Base-by-base conservation (phyloP, 257 asterid species). In the Coffea eugenioides region DNA sequence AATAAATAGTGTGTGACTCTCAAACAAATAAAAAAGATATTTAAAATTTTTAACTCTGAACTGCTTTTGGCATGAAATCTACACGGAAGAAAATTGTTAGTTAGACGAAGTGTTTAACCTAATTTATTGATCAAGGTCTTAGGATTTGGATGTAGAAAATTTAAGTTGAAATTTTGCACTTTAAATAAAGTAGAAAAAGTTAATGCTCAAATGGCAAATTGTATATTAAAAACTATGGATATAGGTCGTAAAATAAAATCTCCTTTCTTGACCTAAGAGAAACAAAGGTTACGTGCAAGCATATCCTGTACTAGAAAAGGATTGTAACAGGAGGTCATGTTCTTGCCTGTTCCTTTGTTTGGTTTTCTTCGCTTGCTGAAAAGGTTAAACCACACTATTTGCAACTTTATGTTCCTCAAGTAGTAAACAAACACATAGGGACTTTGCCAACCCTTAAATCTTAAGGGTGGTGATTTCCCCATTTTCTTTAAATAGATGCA, bases 381-480 rank as follows among this genome's bases (percentile, higher is more conserved):
- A 11, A 77, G 43, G 45, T 77, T 39, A 21, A 10, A 23, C 34
- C 5, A 52, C 48, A n/a, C 57, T 74, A 20, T 48, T 20, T 15
- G 49, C 6, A 10, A 31, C 41, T 46, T 45, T 25, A 43, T 27
- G 31, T 18, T 34, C 76, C 66, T 57, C 12, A 23, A 20, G 23
- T 20, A 75, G 43, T 20, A 34, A 74, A 75, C 13, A 52, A 57
- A 20, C 48, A 74, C 13, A 9, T 74, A 74, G 51, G 67, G 77
- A 41, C 8, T 31, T 54, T 43, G 66, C 9, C 21, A 45, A 51
- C 65, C 62, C 46, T 52, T 31, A 14, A 46, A 74, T 20, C 68
- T 74, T 18, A 34, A 8, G 41, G 56, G 7, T 39, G 27, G 54
- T 2, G 2, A 74, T 74, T 56, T 74, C 54, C n/a, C 21, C 10